Conservation (phyloP, 2,329 filamentous ascomycete genomes). For the Nakataea oryzae region DNA sequence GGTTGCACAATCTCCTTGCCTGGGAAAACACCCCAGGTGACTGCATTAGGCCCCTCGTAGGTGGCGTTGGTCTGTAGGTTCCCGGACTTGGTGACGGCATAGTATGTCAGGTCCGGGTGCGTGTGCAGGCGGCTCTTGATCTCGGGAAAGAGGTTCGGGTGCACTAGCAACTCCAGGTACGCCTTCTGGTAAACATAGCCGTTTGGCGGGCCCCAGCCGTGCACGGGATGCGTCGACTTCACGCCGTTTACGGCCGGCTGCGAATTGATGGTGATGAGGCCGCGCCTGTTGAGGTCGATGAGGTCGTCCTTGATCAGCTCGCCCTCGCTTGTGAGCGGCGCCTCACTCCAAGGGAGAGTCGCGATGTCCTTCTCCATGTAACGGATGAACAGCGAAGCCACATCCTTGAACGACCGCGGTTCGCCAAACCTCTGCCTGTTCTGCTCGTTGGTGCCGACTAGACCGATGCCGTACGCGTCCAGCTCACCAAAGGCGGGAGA, state of each 20-base stretch:
- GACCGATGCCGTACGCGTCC: constrained; percentile 84
- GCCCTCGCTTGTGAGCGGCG: constrained; percentile 73
- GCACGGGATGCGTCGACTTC: constrained; percentile 74
- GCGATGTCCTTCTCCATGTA: constrained; percentile 77
- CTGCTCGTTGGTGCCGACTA: constrained; percentile 91
- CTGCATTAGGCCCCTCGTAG: constrained; percentile 85
- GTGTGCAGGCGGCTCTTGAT: constrained; percentile 68
- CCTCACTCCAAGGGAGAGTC: constrained; percentile 87
- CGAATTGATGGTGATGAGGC: constrained; percentile 91
- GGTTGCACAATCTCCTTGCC: constrained; percentile 99
- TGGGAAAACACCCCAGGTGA: constrained; percentile 98
- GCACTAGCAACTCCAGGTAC: constrained; percentile 84
- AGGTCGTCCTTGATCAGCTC: constrained; percentile 68
- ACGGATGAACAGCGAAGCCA: constrained; percentile 72
- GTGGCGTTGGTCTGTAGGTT: constrained; percentile 76
- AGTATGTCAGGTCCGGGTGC: constrained; percentile 81
- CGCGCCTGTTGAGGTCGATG: constrained; percentile 72
- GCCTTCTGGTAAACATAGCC: constrained; percentile 98
- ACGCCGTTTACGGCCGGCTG: constrained; percentile 89
- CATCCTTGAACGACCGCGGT: constrained; percentile 67
- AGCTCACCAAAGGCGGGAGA: constrained; percentile 94
- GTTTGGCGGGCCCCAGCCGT: constrained; percentile 90
- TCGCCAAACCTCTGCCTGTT: constrained; percentile 94
- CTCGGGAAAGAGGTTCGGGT: constrained; percentile 67
- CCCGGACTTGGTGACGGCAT: constrained; percentile 79